phyloP scores from a whole-genome alignment of 1,284 basidiomycete genomes.

The Athelia psychrophila region DNA sequence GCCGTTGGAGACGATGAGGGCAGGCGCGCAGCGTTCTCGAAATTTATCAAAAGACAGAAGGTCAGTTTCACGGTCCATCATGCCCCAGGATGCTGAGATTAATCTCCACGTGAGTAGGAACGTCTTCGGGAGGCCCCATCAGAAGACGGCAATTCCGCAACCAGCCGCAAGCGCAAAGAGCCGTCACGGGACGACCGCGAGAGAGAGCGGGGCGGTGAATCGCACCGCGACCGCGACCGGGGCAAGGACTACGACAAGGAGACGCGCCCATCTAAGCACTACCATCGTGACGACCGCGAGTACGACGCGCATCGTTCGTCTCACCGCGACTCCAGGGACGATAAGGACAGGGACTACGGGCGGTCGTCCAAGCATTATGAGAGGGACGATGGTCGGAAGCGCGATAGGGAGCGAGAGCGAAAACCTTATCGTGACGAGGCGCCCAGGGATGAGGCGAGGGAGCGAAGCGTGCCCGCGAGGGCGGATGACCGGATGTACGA shows the following conservation, averaged over 20 bases:
- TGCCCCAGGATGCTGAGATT: too few relatives aligned
- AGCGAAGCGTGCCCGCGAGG: background rate
- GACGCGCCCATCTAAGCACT: slow-evolving; percentile 37
- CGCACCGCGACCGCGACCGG: slow-evolving; percentile 23
- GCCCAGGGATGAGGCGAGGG: background rate
- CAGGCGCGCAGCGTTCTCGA: slow-evolving; percentile 75
- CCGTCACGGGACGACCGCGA: slow-evolving; percentile 45
- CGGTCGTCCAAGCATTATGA: background rate
- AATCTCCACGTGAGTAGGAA: slow-evolving; percentile 43
- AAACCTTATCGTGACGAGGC: background rate
- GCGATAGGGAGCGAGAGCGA: background rate
- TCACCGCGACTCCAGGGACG: background rate
- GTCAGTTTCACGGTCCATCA: slow-evolving; percentile 37
- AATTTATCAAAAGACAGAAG: slow-evolving; percentile 86
- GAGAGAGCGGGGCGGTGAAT: slow-evolving; percentile 24
- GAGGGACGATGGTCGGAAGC: background rate
- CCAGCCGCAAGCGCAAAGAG: slow-evolving; percentile 74
- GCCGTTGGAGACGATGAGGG: slow-evolving; percentile 82
- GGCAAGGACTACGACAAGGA: slow-evolving; percentile 46
- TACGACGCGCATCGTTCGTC: background rate
- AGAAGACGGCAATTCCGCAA: slow-evolving; percentile 76
- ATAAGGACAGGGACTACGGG: background rate
- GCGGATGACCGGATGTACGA: background rate
- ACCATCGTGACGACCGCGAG: slow-evolving; percentile 9
- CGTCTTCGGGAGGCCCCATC: slow-evolving; percentile 73